Base-by-base conservation (phyloP, 1,284 basidiomycete genomes). In the Cryptococcus sp. region DNA sequence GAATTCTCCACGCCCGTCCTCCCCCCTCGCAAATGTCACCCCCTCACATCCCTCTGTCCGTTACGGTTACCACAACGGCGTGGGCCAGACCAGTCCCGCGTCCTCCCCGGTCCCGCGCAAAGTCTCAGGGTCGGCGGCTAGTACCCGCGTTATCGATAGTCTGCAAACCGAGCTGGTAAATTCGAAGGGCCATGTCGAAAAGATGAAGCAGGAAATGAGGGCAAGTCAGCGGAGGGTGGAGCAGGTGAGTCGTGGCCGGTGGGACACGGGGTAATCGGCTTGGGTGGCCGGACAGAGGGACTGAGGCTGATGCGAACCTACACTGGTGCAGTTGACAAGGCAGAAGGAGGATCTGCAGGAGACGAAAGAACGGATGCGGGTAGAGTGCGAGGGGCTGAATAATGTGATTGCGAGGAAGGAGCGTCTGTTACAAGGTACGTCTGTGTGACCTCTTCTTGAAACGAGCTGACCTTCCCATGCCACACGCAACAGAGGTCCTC, bases 311-410 rank as follows among this genome's bases (percentile, higher is more conserved):
- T 23, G n/a, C n/a, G n/a, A n/a, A n/a, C n/a, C n/a, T n/a, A 20
- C n/a, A 9, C 11, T 38, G 42, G 13, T 21, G 3, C 55, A 77
- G 71, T 61, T 78, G 20, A 75, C 74, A 2, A 56, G 74, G n/a
- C 70, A 73, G 55, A 73, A 61, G 18, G 76, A 76, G 46, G 75
- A 76, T 60, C 61, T 76, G 35, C 71, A 72, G 48, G 75, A 77
- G 52, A 75, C 73, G 3, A 67, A 69, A 46, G 74, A 75, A 38
- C 60, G 76, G 42, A 71, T 73, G 66, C 58, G 73, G n/a, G 60
- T 64, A 15, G 73, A 78, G 55, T 66, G 65, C 35, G 75, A 78
- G 33, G 64, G 70, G 1, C 52, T 75, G 47, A 70, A 75, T 51
- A 75, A 75, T 44, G 69, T 76, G 20, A 71, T 77, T 24, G 57